Conservation (phyloP, 2,329 filamentous ascomycete species). For the Xylariales sp. region DNA sequence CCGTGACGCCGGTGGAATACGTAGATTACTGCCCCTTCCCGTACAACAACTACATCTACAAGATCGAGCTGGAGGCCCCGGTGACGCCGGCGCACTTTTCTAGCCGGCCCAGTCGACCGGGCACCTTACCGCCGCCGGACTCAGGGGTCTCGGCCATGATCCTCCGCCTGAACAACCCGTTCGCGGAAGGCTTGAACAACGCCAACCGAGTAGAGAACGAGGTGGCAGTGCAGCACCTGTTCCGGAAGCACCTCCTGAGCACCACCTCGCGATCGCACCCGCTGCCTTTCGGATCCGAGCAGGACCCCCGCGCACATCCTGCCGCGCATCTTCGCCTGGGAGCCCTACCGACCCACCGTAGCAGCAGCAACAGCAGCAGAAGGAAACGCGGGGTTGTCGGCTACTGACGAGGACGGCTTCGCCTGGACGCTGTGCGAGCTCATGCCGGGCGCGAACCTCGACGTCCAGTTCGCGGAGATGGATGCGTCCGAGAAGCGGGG, state of each 20-base stretch:
- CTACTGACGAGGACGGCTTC: conserved; percentile 7
- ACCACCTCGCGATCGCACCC: too few relatives aligned
- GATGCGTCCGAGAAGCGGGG: conserved; percentile 1
- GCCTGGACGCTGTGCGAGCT: conserved; percentile 20
- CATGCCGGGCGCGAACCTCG: conserved; percentile 16
- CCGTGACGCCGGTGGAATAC: conserved; percentile 14
- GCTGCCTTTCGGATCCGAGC: too few relatives aligned
- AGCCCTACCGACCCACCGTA: background rate
- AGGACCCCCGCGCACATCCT: conserved; percentile 11
- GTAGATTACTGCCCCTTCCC: conserved; percentile 12
- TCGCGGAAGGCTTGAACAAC: conserved; percentile 16
- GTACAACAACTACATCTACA: conserved; percentile 21
- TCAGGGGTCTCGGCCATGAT: conserved; percentile 12
- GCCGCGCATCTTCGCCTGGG: conserved; percentile 17
- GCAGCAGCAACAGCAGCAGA: too few relatives aligned
- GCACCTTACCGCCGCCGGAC: conserved; percentile 3
- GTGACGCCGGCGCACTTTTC: conserved; percentile 8
- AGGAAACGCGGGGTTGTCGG: too few relatives aligned
- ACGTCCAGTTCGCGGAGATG: conserved; percentile 12
- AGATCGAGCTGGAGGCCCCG: conserved; percentile 13
- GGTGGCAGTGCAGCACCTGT: conserved; percentile 16
- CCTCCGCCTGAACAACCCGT: conserved; percentile 18
- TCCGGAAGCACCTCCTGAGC: conserved; percentile 12
- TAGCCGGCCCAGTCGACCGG: conserved; percentile 7
- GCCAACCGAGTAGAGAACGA: conserved; percentile 22